These are phyloP conservation scores for Eimeria falciformis DNA, from an alignment of 169 alveolate species.

Conservation along the genomic window DNA sequence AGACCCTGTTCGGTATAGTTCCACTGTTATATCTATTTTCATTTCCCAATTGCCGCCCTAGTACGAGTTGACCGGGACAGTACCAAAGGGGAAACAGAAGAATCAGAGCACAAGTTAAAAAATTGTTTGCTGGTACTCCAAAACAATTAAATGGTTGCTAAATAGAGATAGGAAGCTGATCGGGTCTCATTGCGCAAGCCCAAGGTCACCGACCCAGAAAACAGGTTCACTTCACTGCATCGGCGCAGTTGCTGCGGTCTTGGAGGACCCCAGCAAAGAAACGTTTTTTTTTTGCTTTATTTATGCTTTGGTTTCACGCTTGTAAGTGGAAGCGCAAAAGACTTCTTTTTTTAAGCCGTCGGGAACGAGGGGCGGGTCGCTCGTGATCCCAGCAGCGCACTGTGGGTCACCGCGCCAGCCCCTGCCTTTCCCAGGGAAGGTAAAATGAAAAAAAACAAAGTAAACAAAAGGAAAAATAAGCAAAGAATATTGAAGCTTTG, in stretches of 20 bases:
- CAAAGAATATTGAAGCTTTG: background rate
- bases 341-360: background rate
- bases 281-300: no score
- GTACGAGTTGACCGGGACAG: background rate
- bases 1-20: background rate
- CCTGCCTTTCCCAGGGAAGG: background rate
- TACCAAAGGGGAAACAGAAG: no score
- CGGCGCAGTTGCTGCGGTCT: no score
- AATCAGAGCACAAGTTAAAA: no score
- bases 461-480: background rate
- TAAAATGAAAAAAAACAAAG: background rate
- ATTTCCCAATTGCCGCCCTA: background rate
- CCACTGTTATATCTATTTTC: background rate
- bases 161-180: no score
- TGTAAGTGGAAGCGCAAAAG: background rate
- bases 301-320: background rate
- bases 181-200: no score
- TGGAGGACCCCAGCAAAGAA: no score
- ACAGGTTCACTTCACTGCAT: no score
- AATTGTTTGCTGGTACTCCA: no score
- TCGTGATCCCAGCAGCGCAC: constrained; percentile 26
- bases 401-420: background rate
- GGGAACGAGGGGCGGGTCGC: constrained; percentile 14
- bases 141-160: no score
- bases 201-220: no score